Base-by-base conservation (phyloP, 1,284 basidiomycete genomes). In the Rhodotorula sp. region DNA sequence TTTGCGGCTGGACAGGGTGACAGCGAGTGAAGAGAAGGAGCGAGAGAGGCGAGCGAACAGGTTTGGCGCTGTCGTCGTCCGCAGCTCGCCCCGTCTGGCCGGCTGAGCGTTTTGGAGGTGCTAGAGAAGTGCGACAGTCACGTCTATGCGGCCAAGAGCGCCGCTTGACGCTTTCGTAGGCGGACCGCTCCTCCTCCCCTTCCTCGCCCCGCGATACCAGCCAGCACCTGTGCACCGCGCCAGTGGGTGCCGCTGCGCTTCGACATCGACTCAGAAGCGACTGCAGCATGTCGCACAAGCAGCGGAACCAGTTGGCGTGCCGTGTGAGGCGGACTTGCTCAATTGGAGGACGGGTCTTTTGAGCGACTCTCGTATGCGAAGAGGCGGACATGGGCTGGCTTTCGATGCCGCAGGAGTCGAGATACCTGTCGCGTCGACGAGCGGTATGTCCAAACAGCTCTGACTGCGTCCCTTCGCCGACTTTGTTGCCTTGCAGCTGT, bases 131-230 rank as follows among this genome's bases (percentile, higher is more conserved):
- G 40, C 40, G 8, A 44, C 40, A 44, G 16, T 44, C 11, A 44
- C 40, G n/a, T 13, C 13, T n/a, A 61, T 65, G 64, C 26, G 30
- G 20, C 11, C 46, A 9, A 48, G 53, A 26, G 40, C 46, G 2
- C 18, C 59, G 28, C 44, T 58, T 2, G 56, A 58, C 18, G 44
- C 56, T 9, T 31, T 47, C 28, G 31, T 30, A 6, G 31, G 48
- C 26, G 57, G 46, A 7, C 34, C 51, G 52, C 62, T 64, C 11
- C 53, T 64, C 46, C 52, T 68, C 40, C 44, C 66, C 28, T 68
- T 68, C 48, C 66, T 68, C 66, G 66, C 66, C 4, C 66, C 66
- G 15, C 48, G 46, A 5, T 26, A 56, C n/a, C 62, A 54, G 18
- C 54, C 62, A 56, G 22, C 53, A 48, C 62, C 30, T 8, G 15